phyloP scores from a whole-genome alignment of 805 yeast genomes.

The Hanseniaspora nectarophila region DNA sequence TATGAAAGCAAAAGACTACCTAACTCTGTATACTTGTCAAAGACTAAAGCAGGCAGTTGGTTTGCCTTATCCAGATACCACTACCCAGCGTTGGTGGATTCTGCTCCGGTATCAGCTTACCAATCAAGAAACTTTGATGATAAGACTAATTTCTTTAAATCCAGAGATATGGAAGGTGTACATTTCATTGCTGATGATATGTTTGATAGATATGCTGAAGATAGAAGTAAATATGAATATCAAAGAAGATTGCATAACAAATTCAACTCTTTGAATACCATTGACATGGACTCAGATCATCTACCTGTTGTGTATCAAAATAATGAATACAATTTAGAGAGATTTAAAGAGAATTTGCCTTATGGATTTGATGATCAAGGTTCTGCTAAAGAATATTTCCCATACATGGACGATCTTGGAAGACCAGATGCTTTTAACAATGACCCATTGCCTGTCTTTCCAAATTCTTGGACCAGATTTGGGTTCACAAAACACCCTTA shows the following conservation, averaged over 20 bases:
- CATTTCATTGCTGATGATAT: constrained; percentile 7
- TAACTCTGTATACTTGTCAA: constrained; percentile 47
- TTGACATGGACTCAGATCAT: background rate
- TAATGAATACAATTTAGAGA: background rate
- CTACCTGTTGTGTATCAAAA: constrained; percentile 1
- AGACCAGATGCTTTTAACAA: background rate
- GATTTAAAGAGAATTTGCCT: background rate
- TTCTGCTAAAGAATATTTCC: background rate
- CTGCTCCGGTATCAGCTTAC: constrained; percentile 67
- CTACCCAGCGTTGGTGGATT: constrained; percentile 70
- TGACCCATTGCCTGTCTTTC: background rate
- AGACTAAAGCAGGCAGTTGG: constrained; percentile 59
- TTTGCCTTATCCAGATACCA: constrained; percentile 68
- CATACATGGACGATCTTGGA: background rate
- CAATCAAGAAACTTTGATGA: constrained; percentile 14
- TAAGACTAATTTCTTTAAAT: constrained; percentile 6
- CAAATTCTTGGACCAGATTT: constrained; percentile 18
- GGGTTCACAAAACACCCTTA: background rate
- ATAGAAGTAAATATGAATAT: constrained; percentile 1
- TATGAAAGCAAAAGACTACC: constrained; percentile 19
- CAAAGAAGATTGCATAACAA: constrained; percentile 5
- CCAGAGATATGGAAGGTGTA: constrained; percentile 7
- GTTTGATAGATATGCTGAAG: background rate
- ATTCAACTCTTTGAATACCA: background rate
- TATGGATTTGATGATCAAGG: background rate